Percentiles rank a stretch among this genome's conserved stretches.
Conservation (phyloP, 805 yeast genomes). For the Saccharomycopsis guyanensis region DNA sequence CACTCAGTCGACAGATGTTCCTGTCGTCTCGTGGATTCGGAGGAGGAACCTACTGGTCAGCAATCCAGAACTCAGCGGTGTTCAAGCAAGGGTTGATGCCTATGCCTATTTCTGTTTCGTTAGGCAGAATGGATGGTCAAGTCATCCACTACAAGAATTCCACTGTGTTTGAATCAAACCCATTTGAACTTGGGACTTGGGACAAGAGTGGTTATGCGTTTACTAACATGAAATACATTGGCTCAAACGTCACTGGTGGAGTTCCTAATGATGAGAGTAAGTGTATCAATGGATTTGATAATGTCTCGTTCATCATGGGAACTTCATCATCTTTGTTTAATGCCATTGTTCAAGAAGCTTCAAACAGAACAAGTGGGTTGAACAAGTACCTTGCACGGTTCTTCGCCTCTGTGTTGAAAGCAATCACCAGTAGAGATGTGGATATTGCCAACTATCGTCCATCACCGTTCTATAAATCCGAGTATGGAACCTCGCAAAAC, state of each 20-base stretch:
- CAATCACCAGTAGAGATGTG: constrained; percentile 25
- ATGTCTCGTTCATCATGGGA: constrained; percentile 73
- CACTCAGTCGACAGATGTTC: constrained; percentile 65
- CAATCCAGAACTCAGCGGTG: constrained; percentile 50
- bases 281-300: constrained; percentile 67
- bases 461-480: constrained; percentile 53
- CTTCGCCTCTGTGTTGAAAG: not conserved
- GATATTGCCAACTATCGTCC: constrained; percentile 60
- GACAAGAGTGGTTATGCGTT: constrained; percentile 66
- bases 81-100: constrained; percentile 59
- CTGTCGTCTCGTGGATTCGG: constrained; percentile 53
- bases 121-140: constrained; percentile 45
- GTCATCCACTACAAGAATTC: constrained; percentile 39
- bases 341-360: constrained; percentile 46
- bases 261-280: constrained; percentile 34
- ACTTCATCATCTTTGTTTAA: constrained; percentile 78
- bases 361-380: constrained; percentile 30
- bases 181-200: constrained; percentile 81
- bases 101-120: constrained; percentile 57
- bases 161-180: constrained; percentile 55
- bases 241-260: constrained; percentile 57
- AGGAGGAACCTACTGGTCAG: constrained; percentile 50
- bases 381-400: constrained; percentile 18
- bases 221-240: constrained; percentile 58
- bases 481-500: constrained; percentile 30